phyloP scores from a whole-genome alignment of 129 eudicot species.

The Arctium lappa region DNA sequence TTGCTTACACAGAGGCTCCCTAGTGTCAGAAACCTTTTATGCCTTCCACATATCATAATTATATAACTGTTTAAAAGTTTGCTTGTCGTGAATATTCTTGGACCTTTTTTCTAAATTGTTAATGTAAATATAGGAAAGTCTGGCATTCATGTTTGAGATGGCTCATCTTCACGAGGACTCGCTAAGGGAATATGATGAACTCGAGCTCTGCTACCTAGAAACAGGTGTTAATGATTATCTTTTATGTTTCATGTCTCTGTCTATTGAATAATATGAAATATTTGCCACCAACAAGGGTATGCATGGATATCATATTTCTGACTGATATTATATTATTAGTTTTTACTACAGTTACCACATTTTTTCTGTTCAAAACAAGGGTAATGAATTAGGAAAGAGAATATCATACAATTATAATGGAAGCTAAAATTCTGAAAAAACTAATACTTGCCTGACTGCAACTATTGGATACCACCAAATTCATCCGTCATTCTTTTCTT shows the following conservation, averaged over 20 bases:
- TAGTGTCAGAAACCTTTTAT: background rate
- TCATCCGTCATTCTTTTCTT: background rate
- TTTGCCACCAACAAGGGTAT: background rate
- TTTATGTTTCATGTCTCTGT: background rate
- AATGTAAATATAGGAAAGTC: constrained; percentile 65
- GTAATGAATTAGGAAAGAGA: background rate
- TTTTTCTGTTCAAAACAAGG: background rate
- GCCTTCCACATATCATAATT: background rate
- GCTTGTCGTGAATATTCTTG: background rate
- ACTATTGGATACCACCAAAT: background rate
- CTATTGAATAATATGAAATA: background rate
- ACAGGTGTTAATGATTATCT: constrained; percentile 58
- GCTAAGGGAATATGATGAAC: constrained; percentile 95
- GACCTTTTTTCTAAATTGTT: background rate
- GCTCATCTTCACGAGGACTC: constrained; percentile 98
- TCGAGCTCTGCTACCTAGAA: constrained; percentile 97
- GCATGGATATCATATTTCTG: background rate
- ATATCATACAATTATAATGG: background rate
- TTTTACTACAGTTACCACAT: background rate
- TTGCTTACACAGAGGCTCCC: background rate
- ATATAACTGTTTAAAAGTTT: constrained; percentile 14
- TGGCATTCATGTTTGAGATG: constrained; percentile 99
- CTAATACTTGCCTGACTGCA: background rate
- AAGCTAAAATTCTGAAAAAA: background rate
- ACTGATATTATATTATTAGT: background rate